A percentile compares a stretch with the other conserved stretches of the same genome.
Evolutionary conservation across 2,329 filamentous ascomycete species (phyloP).

Genomic region (Xylaria sp.): DNA sequence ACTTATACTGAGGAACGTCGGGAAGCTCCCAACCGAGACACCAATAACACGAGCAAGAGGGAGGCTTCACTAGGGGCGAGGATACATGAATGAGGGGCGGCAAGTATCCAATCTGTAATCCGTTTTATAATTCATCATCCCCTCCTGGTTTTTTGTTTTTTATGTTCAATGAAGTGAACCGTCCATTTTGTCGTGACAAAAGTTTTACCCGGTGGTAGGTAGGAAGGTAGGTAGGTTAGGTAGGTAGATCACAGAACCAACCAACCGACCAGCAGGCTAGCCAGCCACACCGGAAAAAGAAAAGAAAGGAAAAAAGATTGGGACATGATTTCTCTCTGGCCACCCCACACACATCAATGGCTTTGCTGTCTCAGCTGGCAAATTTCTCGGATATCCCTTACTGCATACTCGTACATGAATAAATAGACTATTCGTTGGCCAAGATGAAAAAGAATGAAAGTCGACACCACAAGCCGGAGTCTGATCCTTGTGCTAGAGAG

Average conservation of each 20-base stretch:
- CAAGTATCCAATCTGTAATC: not conserved
- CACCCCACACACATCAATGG: no score
- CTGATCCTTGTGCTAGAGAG: not conserved
- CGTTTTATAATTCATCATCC: not conserved
- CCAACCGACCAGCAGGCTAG: no score
- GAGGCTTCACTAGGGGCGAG: no score
- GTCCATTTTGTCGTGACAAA: not conserved
- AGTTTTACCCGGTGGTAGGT: no score
- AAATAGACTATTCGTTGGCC: not conserved
- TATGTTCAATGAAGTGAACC: not conserved
- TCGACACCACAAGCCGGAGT: not conserved
- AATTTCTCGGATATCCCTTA: not conserved
- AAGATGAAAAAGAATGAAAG: conserved; percentile 10
- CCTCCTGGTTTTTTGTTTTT: not conserved
- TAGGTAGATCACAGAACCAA: conserved; percentile 12
- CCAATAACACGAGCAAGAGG: no score
- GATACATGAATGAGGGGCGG: not conserved
- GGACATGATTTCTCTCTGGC: conserved; percentile 2
- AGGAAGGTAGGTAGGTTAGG: no score
- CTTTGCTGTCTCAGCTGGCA: not conserved
- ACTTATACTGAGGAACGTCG: no score
- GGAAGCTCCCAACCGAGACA: no score
- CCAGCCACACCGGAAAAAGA: not conserved
- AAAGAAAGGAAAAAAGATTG: conserved; percentile 8
- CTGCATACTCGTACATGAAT: conserved; percentile 14